Conservation (phyloP, 495 filamentous ascomycete species). For the Lasiosphaeriaceae sp. region DNA sequence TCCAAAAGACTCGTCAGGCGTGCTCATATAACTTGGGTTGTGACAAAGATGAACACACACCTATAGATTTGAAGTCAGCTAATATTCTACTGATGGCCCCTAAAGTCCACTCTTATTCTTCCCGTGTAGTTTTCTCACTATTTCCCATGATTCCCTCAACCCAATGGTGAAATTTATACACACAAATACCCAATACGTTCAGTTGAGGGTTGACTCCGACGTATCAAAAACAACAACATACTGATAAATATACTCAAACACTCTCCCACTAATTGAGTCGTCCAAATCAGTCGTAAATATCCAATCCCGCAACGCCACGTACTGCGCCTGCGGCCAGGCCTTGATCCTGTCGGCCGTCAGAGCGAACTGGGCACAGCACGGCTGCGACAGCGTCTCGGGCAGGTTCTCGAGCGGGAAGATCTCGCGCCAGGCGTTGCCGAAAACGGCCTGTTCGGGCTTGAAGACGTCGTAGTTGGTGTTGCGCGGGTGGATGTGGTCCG, state of each 20-base stretch:
- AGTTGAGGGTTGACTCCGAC: no score
- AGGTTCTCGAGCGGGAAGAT: conserved; percentile 46
- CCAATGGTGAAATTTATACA: no score
- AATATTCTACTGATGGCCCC: no score
- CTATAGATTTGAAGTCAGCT: no score
- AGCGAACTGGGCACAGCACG: conserved; percentile 69
- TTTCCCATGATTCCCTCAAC: no score
- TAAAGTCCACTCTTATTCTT: no score
- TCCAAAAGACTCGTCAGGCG: no score
- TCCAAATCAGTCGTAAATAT: conserved; percentile 50
- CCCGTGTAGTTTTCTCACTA: no score
- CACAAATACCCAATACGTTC: no score
- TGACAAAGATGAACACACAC: no score
- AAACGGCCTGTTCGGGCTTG: conserved; percentile 22
- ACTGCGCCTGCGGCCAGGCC: conserved; percentile 45
- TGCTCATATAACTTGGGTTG: no score
- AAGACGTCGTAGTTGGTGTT: conserved; percentile 7
- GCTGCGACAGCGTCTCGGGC: conserved; percentile 44
- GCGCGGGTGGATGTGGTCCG: conserved; percentile 43
- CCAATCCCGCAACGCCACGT: conserved; percentile 55
- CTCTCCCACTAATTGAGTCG: conserved; percentile 53
- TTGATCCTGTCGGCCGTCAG: conserved; percentile 50
- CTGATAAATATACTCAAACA: conserved; percentile 68
- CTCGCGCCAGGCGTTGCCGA: conserved; percentile 48
- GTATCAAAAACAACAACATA: no score